These are phyloP conservation scores for Arthrobotrys sinensis DNA, from an alignment of 2,329 filamentous ascomycete genomes.

Conservation along the genomic window DNA sequence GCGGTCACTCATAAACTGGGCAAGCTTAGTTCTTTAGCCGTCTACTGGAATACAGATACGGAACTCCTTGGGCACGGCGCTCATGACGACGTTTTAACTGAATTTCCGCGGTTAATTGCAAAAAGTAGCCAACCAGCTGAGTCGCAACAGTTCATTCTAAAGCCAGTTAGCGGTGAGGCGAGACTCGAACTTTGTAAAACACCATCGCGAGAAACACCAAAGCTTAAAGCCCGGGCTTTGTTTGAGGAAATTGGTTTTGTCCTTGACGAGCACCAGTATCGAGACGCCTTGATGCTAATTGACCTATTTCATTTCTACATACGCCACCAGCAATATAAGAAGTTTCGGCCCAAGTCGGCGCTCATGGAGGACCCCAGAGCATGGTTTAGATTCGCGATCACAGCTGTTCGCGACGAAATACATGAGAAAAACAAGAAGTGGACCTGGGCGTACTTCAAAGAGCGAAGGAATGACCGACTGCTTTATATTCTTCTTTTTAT, in stretches of 20 bases:
- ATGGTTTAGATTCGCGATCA: slow-evolving; percentile 91
- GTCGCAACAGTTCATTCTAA: slow-evolving; percentile 92
- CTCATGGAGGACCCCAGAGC: slow-evolving; percentile 92
- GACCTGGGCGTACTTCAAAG: slow-evolving; percentile 96
- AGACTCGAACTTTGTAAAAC: slow-evolving; percentile 97
- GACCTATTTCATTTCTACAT: slow-evolving; percentile 99
- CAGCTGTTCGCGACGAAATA: slow-evolving; percentile 92
- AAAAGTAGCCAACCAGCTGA: slow-evolving; percentile 74
- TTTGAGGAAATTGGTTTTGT: slow-evolving; percentile 99
- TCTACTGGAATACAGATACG: slow-evolving; percentile 99
- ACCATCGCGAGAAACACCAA: slow-evolving; percentile 81
- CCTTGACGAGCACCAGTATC: slow-evolving; percentile 97
- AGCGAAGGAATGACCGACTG: slow-evolving; percentile 88
- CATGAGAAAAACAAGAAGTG: slow-evolving; percentile 92
- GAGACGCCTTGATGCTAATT: slow-evolving; percentile 96
- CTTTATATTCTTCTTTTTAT: slow-evolving; percentile 96
- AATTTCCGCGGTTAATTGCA: slow-evolving; percentile 85
- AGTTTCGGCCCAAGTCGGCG: slow-evolving; percentile 84
- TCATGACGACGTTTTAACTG: slow-evolving; percentile 82
- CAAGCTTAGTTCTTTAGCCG: slow-evolving; percentile 86
- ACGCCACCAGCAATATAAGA: slow-evolving; percentile 96
- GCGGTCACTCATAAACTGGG: slow-evolving; percentile 92
- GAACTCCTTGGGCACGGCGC: slow-evolving; percentile 84
- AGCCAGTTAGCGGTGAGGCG: slow-evolving; percentile 93
- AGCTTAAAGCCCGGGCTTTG: slow-evolving; percentile 88